Base-by-base conservation (phyloP, 1,139 yeast genomes). In the Taiozyma onychis region DNA sequence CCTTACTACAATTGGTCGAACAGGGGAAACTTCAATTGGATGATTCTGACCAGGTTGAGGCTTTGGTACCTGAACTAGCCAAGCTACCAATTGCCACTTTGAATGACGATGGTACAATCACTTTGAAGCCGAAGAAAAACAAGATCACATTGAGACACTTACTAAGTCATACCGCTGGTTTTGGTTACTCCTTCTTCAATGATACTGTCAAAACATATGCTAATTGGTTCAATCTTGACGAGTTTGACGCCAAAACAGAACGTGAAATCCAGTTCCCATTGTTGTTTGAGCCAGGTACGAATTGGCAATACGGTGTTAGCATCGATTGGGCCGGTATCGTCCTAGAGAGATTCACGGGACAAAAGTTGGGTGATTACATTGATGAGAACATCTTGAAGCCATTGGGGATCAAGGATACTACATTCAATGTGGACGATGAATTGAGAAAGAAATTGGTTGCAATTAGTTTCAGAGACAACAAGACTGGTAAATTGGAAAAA, bases 301-400 rank as follows among this genome's bases (percentile, higher is more conserved):
- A 64, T 10, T 80, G 80, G 76, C 61, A 63, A 48, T 80, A 80
- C 59, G 85, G 85, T 18, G 71, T 72, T 47, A 70, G 73, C 48
- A 66, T 72, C 39, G 85, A 80, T 57, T 77, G 83, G 81, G 73
- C 77, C 5, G 83, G 85, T 2, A 63, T 70, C 35, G 67, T 77
- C 1, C 64, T 80, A 28, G 71, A 77, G 54, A 66, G 67, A 37
- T 67, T 77, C 16, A 60, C 76, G 3, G 82, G 81, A 3, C 51
- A 64, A 56, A 63, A 63, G 22, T 64, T 80, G 27, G 76, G 78
- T 8, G 73, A 69, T 14, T 78, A 69, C 55, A 61, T 77, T 41
- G 58, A 68, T 41, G 62, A 68, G 41, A 54, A 70, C 46, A 61
- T 80, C 6, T 76, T 77, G 54, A 68, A 68, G 28, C 81, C 80